Conservation (phyloP, 164 flowering plant species). For the Berberis vulgaris region DNA sequence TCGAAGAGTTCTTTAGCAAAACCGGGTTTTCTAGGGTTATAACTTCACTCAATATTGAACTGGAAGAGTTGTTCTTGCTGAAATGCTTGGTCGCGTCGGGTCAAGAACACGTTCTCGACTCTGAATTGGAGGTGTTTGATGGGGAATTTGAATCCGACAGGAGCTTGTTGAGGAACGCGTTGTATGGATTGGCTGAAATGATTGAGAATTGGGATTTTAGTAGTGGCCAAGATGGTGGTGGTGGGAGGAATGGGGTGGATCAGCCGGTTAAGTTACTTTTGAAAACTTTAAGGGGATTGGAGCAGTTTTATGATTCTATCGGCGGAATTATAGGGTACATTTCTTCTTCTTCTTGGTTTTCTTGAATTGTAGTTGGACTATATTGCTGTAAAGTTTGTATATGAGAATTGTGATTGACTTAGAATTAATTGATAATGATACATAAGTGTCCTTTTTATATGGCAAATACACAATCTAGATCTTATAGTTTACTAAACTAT, state of each 20-base stretch:
- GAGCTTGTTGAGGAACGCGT: constrained; percentile 47
- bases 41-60: constrained; percentile 14
- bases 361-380: constrained; percentile 16
- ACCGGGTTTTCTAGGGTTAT: constrained; percentile 19
- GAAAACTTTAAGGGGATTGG: constrained; percentile 49
- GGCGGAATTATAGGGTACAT: constrained; percentile 82
- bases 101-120: constrained; percentile 62
- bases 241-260: constrained; percentile 3
- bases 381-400: not conserved
- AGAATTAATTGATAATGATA: no score
- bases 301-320: constrained; percentile 80
- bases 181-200: constrained; percentile 54
- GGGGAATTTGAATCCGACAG: constrained; percentile 17
- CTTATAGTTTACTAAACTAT: not conserved
- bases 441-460: no score
- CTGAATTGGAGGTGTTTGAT: constrained; percentile 1
- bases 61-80: constrained; percentile 41
- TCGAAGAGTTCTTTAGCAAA: constrained; percentile 31
- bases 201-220: constrained; percentile 51
- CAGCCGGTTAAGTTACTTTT: constrained; percentile 43
- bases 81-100: constrained; percentile 86
- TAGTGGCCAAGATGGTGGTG: constrained; percentile 7
- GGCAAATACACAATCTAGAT: no score
- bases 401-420: not conserved
- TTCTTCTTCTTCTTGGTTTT: no score